Evolutionary conservation across 805 yeast species (phyloP).

Genomic region (Dipodascopsis uninucleata): DNA sequence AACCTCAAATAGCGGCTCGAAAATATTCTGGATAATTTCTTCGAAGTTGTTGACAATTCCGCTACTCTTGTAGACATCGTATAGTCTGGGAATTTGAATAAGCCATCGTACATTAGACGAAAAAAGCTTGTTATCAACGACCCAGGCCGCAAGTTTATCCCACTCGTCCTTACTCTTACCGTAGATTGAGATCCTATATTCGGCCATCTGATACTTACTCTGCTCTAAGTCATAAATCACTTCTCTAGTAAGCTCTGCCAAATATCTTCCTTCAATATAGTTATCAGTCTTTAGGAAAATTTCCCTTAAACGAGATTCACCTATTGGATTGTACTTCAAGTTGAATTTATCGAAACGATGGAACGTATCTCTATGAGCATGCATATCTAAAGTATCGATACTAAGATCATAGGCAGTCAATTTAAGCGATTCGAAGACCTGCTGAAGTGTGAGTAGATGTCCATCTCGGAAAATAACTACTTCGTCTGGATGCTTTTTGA

Average conservation of each 20-base stretch:
- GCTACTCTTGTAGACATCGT: constrained; percentile 78
- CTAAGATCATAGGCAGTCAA: constrained; percentile 92
- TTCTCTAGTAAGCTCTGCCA: constrained; percentile 90
- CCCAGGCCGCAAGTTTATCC: constrained; percentile 95
- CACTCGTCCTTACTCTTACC: constrained; percentile 89
- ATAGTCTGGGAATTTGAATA: constrained; percentile 89
- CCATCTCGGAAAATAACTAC: constrained; percentile 93
- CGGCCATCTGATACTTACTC: constrained; percentile 96
- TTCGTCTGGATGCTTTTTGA: constrained; percentile 81
- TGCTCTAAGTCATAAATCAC: constrained; percentile 92
- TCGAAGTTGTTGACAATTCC: constrained; percentile 68
- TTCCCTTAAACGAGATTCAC: constrained; percentile 95
- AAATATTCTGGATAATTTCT: constrained; percentile 72
- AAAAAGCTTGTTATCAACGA: constrained; percentile 83
- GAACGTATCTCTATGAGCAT: constrained; percentile 96
- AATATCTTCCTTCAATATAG: constrained; percentile 77
- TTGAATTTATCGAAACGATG: constrained; percentile 97
- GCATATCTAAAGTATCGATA: constrained; percentile 98
- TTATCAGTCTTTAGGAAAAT: constrained; percentile 95
- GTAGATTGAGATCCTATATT: constrained; percentile 89
- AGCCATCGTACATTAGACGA: constrained; percentile 97
- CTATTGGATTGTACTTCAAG: constrained; percentile 94
- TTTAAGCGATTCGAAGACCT: constrained; percentile 87
- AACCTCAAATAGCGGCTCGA: constrained; percentile 87
- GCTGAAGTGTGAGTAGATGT: constrained; percentile 73